Conservation (phyloP, 805 yeast species). For the Wickerhamomyces bovis region DNA sequence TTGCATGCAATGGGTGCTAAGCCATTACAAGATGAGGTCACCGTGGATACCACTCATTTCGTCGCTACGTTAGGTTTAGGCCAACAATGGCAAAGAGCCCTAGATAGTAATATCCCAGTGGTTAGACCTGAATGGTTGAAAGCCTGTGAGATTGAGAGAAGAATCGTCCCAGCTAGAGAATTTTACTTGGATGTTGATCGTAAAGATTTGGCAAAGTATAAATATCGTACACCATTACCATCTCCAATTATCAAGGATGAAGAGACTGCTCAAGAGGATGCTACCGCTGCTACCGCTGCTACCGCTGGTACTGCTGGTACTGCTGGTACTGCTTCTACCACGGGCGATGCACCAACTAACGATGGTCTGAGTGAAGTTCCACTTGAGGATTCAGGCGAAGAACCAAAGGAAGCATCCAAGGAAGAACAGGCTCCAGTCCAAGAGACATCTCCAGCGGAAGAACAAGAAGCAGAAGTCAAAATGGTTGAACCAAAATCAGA, state of each 20-base stretch:
- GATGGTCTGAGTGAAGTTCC: constrained; percentile 7
- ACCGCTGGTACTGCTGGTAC: constrained; percentile 9
- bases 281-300: constrained; percentile 11
- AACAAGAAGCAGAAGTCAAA: background rate
- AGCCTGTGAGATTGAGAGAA: constrained; percentile 84
- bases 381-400: constrained; percentile 3
- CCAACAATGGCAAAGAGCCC: constrained; percentile 74
- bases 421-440: background rate
- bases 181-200: constrained; percentile 60
- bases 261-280: constrained; percentile 12
- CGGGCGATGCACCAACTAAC: background rate
- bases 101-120: constrained; percentile 82
- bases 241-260: constrained; percentile 23
- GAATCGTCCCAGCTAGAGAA: constrained; percentile 90
- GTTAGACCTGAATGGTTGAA: constrained; percentile 96
- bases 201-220: constrained; percentile 36
- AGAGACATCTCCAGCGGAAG: background rate
- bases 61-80: constrained; percentile 67
- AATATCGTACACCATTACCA: constrained; percentile 20
- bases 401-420: background rate
- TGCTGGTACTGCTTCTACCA: constrained; percentile 10
- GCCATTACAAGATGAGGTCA: constrained; percentile 66
- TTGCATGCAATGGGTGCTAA: constrained; percentile 75
- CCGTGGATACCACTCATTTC: constrained; percentile 91
- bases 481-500: background rate